Conservation (phyloP, 73 alveolate species). For the Paramecium sonneborni region DNA sequence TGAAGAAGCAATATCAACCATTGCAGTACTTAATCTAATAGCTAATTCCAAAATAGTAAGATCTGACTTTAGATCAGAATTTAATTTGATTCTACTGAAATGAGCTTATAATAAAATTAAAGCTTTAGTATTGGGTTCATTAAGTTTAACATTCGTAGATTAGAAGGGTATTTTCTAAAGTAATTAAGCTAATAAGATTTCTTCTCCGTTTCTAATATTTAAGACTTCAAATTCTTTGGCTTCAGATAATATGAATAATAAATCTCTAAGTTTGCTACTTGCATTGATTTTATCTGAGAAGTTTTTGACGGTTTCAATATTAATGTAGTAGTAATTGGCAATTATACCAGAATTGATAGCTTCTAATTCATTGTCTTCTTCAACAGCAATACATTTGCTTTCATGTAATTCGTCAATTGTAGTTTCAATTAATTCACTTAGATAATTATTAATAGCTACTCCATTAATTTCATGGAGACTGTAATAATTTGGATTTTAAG, state of each 20-base stretch:
- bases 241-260: slow-evolving; percentile 15
- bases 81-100: slow-evolving; percentile 47
- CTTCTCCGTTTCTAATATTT: slow-evolving; percentile 60
- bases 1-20: slow-evolving; percentile 61
- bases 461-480: slow-evolving; percentile 94
- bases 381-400: slow-evolving; percentile 54
- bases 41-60: slow-evolving; percentile 49
- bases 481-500: slow-evolving; percentile 99
- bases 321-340: slow-evolving; percentile 59
- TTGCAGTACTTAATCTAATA: slow-evolving; percentile 43
- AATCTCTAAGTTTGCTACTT: neutral
- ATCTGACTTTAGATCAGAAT: slow-evolving; percentile 53
- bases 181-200: slow-evolving; percentile 27
- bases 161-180: slow-evolving; percentile 31
- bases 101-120: slow-evolving; percentile 52
- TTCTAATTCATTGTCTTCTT: slow-evolving; percentile 58
- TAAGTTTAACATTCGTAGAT: neutral
- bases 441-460: slow-evolving; percentile 63
- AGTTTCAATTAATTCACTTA: slow-evolving; percentile 55
- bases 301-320: slow-evolving; percentile 44
- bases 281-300: slow-evolving; percentile 51
- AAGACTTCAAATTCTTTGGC: slow-evolving; percentile 61
- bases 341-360: slow-evolving; percentile 62
- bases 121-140: slow-evolving; percentile 66
- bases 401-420: slow-evolving; percentile 59